Evolutionary conservation across 495 filamentous ascomycete genomes (phyloP), one percentile per base, ranked within the genome.

Genomic region (Hyaloscypha finlandica): DNA sequence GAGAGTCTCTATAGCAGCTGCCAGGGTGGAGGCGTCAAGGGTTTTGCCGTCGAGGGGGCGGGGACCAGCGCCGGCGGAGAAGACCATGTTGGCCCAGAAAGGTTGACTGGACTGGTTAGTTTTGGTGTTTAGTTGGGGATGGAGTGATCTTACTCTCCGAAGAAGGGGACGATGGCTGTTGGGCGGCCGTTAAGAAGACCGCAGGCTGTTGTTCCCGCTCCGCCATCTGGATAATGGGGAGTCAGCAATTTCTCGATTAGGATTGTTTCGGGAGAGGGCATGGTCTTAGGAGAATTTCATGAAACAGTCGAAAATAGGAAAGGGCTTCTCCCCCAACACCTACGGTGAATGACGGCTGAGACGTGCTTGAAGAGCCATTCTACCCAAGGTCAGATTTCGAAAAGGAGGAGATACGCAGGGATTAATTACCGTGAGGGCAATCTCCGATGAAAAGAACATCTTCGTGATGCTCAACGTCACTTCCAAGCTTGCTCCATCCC

Each of bases 311-410:
- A n/a, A n/a, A n/a, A n/a, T n/a, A n/a, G n/a, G n/a, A n/a, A n/a
- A n/a, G n/a, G n/a, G n/a, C n/a, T n/a, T n/a, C n/a, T n/a, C n/a
- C n/a, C n/a, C n/a, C n/a, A n/a, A n/a, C n/a, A n/a, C n/a, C n/a
- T n/a, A n/a, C n/a, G 35, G 35, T 90, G 87, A 0, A 90, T 81
- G 0, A 90, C 87, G 8, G 77, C 80, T 22, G 84, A 75, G 0
- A 90, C 87, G 55, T 83, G 83, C 68, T 86, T 78, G 70, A 90
- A 90, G 1, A 90, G 80, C 87, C 87, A 90, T 48, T 86, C 68
- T 84, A 3, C 2, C 42, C 9, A 48, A 48, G 4, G 16, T 48
- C 42, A 48, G 16, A 4, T 12, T 0, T 5, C 6, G 3, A 9
- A 19, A 33, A 52, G 19, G 29, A 29, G 8, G 30, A 29, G 8